Evolutionary conservation across 2,329 filamentous ascomycete species (phyloP).

Genomic region (Scorias spongiosa): DNA sequence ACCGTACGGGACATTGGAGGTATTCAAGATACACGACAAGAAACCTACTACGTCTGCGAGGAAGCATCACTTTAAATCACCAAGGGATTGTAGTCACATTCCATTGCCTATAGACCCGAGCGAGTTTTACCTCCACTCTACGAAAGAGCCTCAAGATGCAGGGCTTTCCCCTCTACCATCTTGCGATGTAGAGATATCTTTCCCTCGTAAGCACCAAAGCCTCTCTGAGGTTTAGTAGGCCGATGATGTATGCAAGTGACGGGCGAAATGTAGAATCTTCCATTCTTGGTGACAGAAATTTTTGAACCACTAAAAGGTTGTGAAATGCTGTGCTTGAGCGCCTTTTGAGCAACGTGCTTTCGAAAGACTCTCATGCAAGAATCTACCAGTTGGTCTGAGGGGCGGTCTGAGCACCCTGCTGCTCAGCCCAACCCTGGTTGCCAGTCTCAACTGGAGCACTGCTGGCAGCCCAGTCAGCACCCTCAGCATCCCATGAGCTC

Average conservation of each 20-base stretch:
- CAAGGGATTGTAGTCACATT: background rate
- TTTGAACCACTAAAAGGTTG: too few species aligned
- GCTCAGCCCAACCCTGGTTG: conserved; percentile 37
- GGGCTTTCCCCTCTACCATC: conserved; percentile 78
- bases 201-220: conserved; percentile 93
- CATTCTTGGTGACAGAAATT: too few species aligned
- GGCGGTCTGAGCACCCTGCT: conserved; percentile 19
- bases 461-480: conserved; percentile 53
- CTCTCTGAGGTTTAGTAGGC: conserved; percentile 21
- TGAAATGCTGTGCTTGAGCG: background rate
- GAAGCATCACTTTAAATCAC: too few species aligned
- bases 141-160: conserved; percentile 43
- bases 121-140: conserved; percentile 15
- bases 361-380: conserved; percentile 2
- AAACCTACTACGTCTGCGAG: too few species aligned
- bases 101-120: conserved; percentile 10
- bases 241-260: too few species aligned
- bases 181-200: conserved; percentile 66
- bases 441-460: conserved; percentile 29
- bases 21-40: too few species aligned
- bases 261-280: conserved; percentile 1
- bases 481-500: conserved; percentile 50
- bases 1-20: too few species aligned
- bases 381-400: conserved; percentile 33
- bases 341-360: background rate